Evolutionary conservation across 371 early-diverging fungal species (phyloP).

Genomic region (Circinella umbellata): DNA sequence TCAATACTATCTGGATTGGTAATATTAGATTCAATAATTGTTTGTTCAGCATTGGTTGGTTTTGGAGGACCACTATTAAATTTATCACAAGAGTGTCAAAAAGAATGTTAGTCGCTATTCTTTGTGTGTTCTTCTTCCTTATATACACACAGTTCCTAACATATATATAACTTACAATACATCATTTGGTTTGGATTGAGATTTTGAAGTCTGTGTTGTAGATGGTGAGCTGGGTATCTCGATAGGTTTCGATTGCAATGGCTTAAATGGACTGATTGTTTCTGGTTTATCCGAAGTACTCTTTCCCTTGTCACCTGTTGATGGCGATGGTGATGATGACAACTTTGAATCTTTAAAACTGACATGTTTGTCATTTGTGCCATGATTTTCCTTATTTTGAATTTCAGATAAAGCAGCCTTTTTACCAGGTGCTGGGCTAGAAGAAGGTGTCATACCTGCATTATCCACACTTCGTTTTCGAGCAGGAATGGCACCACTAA

Average conservation of each 20-base stretch:
- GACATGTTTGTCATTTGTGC: neutral
- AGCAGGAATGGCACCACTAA: neutral
- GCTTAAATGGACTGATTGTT: slow-evolving; percentile 11
- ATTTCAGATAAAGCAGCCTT: slow-evolving; percentile 1
- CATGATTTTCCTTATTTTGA: slow-evolving; percentile 7
- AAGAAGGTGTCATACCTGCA: neutral
- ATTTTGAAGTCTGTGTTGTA: neutral
- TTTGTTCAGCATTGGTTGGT: slow-evolving; percentile 18
- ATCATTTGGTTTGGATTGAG: slow-evolving; percentile 14
- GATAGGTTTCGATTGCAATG: slow-evolving; percentile 11
- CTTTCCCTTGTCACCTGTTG: slow-evolving; percentile 1
- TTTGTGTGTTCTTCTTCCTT: no score
- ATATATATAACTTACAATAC: slow-evolving; percentile 10
- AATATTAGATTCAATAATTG: slow-evolving; percentile 21
- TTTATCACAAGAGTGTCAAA: no score
- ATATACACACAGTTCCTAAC: no score
- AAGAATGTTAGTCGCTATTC: no score
- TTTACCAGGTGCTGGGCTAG: neutral
- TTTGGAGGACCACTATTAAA: slow-evolving; percentile 17
- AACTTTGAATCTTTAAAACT: neutral
- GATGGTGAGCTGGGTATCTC: slow-evolving; percentile 9
- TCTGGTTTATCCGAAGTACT: slow-evolving; percentile 1
- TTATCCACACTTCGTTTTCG: slow-evolving; percentile 2
- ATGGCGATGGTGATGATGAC: neutral
- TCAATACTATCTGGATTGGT: slow-evolving; percentile 18